Evolutionary conservation across 139 green algal genomes (phyloP).

Genomic region (Coelastrella sp.): DNA sequence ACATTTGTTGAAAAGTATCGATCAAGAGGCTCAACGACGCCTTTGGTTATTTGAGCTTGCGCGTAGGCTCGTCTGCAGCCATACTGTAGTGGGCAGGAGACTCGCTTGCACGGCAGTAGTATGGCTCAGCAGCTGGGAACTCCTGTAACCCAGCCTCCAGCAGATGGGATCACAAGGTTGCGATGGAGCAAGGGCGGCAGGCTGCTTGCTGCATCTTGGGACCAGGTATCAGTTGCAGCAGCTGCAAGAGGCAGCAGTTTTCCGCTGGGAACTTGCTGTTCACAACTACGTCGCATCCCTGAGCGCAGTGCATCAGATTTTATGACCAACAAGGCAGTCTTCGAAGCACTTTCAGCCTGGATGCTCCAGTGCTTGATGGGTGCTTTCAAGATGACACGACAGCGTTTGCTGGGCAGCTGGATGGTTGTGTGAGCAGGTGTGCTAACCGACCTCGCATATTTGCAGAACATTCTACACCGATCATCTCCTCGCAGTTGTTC

Average conservation of each 20-base stretch:
- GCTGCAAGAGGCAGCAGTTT: background rate
- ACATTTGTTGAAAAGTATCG: background rate
- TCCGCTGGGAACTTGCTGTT: background rate
- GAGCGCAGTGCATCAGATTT: conserved; percentile 61
- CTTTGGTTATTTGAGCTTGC: too few relatives aligned
- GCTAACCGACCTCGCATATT: background rate
- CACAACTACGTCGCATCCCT: too few relatives aligned
- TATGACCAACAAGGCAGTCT: conserved; percentile 71
- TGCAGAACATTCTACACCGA: background rate
- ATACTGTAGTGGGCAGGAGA: background rate
- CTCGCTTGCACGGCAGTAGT: background rate
- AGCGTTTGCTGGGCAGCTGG: conserved; percentile 69
- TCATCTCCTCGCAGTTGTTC: too few relatives aligned
- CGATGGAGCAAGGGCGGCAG: conserved; percentile 62
- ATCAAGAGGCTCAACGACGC: background rate
- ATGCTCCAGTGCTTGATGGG: conserved; percentile 79
- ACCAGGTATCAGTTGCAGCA: conserved; percentile 61
- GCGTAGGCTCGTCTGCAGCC: too few relatives aligned
- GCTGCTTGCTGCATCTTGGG: conserved; percentile 83
- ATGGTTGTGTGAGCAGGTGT: conserved; percentile 73
- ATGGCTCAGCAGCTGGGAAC: conserved; percentile 26
- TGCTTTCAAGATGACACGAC: conserved; percentile 70
- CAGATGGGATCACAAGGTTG: conserved; percentile 78
- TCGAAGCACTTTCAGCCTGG: conserved; percentile 58
- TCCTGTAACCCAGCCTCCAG: conserved; percentile 58